Percentiles rank a stretch among this genome's conserved stretches.
Conservation (phyloP, 768 basidiomycete genomes). For the Piloderma croceum region DNA sequence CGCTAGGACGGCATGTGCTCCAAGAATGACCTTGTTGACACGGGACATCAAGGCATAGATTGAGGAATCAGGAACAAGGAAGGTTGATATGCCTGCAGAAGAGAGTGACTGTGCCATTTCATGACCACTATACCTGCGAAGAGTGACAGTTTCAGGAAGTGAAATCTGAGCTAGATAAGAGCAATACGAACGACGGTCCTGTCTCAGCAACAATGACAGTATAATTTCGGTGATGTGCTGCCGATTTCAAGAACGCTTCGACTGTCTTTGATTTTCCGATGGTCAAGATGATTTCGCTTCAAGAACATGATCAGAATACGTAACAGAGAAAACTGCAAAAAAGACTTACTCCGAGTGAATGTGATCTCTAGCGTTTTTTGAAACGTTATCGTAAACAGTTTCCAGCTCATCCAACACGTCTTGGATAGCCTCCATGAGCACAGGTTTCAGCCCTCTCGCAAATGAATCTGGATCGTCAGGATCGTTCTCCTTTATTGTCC, state of each 20-base stretch:
- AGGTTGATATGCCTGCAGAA: constrained; percentile 81
- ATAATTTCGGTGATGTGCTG: constrained; percentile 84
- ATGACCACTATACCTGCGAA: constrained; percentile 71
- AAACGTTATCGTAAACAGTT: constrained; percentile 91
- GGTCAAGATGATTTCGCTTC: constrained; percentile 89
- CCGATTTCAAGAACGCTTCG: constrained; percentile 88
- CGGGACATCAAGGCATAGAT: constrained; percentile 95
- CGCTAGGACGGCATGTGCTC: constrained; percentile 92
- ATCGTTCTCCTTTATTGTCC: constrained; percentile 62
- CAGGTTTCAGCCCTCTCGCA: constrained; percentile 76
- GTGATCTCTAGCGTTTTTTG: constrained; percentile 91
- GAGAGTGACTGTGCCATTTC: constrained; percentile 81
- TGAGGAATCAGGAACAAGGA: constrained; percentile 94
- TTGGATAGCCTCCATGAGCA: constrained; percentile 94
- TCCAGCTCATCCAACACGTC: constrained; percentile 95
- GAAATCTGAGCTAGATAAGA: constrained; percentile 1
- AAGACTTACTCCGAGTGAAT: constrained; percentile 91
- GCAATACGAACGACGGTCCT: constrained; percentile 71
- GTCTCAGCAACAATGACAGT: constrained; percentile 96
- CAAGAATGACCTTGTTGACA: constrained; percentile 93
- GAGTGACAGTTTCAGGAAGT: constrained; percentile 5
- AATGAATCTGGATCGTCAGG: constrained; percentile 75
- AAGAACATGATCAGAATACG: constrained; percentile 5
- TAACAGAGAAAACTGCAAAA: neutral
- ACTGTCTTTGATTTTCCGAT: constrained; percentile 94